A percentile compares a stretch with the other conserved stretches of the same genome.
Evolutionary conservation across 306 rosid species (phyloP).

Genomic region (Castanopsis chinensis): DNA sequence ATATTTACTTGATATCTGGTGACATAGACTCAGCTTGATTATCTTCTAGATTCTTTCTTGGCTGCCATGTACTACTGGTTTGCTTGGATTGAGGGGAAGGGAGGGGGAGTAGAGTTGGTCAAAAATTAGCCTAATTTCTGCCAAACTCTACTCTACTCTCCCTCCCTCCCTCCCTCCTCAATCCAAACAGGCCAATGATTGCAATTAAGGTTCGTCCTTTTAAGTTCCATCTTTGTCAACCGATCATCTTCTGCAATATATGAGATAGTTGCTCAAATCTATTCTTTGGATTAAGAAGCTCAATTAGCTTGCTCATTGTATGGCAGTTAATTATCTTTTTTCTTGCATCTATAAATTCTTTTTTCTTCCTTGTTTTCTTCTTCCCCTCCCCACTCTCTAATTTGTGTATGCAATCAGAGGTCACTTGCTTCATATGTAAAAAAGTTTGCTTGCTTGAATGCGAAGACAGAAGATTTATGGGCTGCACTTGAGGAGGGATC

Average conservation of each 20-base stretch:
- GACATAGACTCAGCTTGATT: neutral
- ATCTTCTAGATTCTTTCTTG: neutral
- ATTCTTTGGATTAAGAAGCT: neutral
- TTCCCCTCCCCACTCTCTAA: neutral
- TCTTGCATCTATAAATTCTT: neutral
- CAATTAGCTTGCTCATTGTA: neutral
- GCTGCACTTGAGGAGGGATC: conserved; percentile 92
- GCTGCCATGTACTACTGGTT: neutral
- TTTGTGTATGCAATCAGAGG: conserved; percentile 48
- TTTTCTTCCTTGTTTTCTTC: neutral
- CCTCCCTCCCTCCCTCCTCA: too few species aligned
- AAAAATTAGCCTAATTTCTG: too few species aligned
- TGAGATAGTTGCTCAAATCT: neutral
- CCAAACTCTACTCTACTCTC: too few species aligned
- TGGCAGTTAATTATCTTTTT: neutral
- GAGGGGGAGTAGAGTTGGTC: too few species aligned
- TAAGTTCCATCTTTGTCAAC: neutral
- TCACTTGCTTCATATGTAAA: conserved; percentile 88
- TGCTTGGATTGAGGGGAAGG: too few species aligned
- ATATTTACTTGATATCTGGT: neutral
- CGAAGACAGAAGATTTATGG: conserved; percentile 93
- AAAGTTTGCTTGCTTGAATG: conserved; percentile 70
- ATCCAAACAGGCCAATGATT: neutral
- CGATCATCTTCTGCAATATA: neutral
- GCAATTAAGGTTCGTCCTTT: neutral